Base-by-base conservation (phyloP, 768 basidiomycete genomes). In the Tubosaeta sp. region DNA sequence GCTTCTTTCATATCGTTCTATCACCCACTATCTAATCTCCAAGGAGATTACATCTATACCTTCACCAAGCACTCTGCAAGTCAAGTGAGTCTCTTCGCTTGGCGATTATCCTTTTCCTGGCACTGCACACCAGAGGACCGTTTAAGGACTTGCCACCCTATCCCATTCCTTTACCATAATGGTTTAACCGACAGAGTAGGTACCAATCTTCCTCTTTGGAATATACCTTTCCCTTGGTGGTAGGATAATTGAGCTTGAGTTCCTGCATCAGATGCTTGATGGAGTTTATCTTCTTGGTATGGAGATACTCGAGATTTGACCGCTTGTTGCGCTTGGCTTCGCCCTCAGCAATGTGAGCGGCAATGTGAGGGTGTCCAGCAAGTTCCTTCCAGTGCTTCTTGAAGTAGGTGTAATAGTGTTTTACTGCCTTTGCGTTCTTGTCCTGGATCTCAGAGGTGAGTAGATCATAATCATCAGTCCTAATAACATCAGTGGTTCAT, bases 161-260 rank as follows among this genome's bases (percentile, higher is more conserved):
- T n/a, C n/a, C n/a, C n/a, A n/a, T n/a, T n/a, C n/a, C n/a, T n/a
- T n/a, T n/a, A n/a, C n/a, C n/a, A n/a, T n/a, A n/a, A 71, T 95
- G 83, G 66, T 84, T 83, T 56, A 98, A 71, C 25, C 95, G 83
- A 63, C 91, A 93, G 35, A 98, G 80, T 13, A 98, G 78, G 74
- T 97, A 99, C 16, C 95, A 79, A 62, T 98, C 97, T 65, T 98
- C 97, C 65, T 98, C 97, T 57, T 99, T 95, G 25, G 82, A 88
- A 70, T 95, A 99, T 5, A 93, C 88, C 64, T 97, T 97, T 54
- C 94, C 95, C 70, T 97, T 97, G 33, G 94, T 95, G 29, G 88
- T 88, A 1, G 91, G 92, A 61, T 98, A 97, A 68, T 90, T 88
- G 48, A 98, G 83, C 70, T 95, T 90, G 44, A 99, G 84, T 69